Evolutionary conservation across 805 yeast genomes (phyloP), one percentile per base, ranked within the genome.

Genomic region (Candida qinlingensis): DNA sequence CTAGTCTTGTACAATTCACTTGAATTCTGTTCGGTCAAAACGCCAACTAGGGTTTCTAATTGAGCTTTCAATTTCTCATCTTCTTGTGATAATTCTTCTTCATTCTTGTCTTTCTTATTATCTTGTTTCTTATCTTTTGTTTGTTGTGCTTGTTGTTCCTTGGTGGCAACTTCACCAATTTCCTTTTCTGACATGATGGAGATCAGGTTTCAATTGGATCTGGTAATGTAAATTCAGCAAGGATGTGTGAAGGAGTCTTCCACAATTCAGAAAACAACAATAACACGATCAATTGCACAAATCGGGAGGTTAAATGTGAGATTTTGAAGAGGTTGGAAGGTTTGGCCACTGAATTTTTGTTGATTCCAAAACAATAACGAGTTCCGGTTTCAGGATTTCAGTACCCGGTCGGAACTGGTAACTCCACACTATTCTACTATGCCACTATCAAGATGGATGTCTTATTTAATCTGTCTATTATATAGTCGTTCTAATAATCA

Each of bases 1-100:
- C 89, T 77, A 10, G 80, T 70, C 35, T 69, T 68, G 62, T 87
- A 86, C 25, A 80, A 50, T 25, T 47, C 39, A 2, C 57, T 42
- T 4, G 54, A 59, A 51, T 76, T 73, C 2, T 79, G 65, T 54
- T 82, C 90, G 51, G 69, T 69, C 53, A 94, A 72, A 46, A 88
- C 78, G 66, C 89, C 95, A 9, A 90, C 97, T 37, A 94, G 75
- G 74, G 81, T 70, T 59, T 91, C 98, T 60, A 94, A 77, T 62
- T 90, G 96, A 44, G 77, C 80, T 64, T 94, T 91, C 57, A 94
- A 77, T 63, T 85, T 87, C 57, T 81, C 85, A 68, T 94, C 99
- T 66, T 92, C 98, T 67, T 91, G 98, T 30, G 90, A 85, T 51
- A 94, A 76, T 64, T 90, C 96, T 64, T 90, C 97, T 60, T 84